Percentiles rank a stretch among this genome's conserved stretches.
Evolutionary conservation across 2,329 filamentous ascomycete genomes (phyloP).

Genomic region (Purpureocillium takamizusanense): DNA sequence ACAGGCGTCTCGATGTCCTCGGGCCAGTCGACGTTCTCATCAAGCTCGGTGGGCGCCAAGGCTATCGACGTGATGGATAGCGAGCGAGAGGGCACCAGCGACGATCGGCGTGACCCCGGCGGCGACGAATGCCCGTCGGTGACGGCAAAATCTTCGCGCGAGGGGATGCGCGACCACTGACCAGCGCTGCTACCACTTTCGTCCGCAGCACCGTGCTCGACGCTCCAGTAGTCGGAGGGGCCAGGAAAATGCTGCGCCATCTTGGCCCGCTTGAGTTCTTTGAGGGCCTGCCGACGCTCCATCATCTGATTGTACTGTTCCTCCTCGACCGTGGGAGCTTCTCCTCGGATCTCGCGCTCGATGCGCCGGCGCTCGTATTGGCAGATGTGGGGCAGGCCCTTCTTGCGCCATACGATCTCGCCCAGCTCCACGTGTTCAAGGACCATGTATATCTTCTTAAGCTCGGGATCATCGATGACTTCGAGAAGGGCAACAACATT

Average conservation of each 20-base stretch:
- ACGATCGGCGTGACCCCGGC: conserved; percentile 31
- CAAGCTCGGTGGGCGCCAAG: conserved; percentile 20
- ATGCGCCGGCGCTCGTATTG: conserved; percentile 73
- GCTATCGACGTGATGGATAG: conserved; percentile 34
- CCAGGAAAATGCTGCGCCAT: conserved; percentile 39
- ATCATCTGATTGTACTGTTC: conserved; percentile 50
- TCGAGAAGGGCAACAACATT: conserved; percentile 93
- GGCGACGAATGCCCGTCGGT: conserved; percentile 26
- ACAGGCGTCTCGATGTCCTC: conserved; percentile 46
- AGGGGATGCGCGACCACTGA: conserved; percentile 32
- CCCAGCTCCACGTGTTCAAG: conserved; percentile 91
- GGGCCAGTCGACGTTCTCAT: conserved; percentile 28
- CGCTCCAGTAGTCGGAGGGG: conserved; percentile 67
- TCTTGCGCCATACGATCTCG: conserved; percentile 89
- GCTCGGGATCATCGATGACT: conserved; percentile 92
- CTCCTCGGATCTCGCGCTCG: conserved; percentile 59
- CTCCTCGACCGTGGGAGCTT: conserved; percentile 50
- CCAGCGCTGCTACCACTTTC: conserved; percentile 35
- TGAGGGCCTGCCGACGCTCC: conserved; percentile 48
- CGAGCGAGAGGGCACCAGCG: conserved; percentile 36
- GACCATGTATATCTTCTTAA: conserved; percentile 97
- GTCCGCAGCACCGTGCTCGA: conserved; percentile 63
- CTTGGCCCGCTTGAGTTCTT: conserved; percentile 47
- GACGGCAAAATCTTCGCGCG: conserved; percentile 28
- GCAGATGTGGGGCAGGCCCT: conserved; percentile 75